A percentile compares a stretch with the other conserved stretches of the same genome.
phyloP scores from a whole-genome alignment of 441 rosid species.

The Adansonia madagascariensis region DNA sequence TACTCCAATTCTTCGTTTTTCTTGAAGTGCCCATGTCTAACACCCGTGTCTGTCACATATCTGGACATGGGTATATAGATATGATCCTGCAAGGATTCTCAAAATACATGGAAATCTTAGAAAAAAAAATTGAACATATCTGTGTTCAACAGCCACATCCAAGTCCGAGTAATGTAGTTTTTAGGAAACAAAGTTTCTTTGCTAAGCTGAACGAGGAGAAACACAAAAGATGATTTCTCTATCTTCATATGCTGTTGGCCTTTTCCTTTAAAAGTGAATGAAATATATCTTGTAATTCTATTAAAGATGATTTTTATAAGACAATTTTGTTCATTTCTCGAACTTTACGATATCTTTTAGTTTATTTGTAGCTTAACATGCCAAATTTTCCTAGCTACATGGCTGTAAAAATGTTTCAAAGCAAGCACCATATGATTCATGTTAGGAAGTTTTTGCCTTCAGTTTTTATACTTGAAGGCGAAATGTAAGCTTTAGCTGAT shows the following conservation, averaged over 20 bases:
- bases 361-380: background rate
- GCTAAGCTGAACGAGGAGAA: background rate
- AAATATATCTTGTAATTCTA: background rate
- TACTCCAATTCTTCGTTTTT: too few species aligned
- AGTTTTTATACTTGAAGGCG: constrained; percentile 13
- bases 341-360: background rate
- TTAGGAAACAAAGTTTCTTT: too few species aligned
- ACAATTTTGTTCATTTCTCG: background rate
- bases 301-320: background rate
- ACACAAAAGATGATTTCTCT: constrained; percentile 3
- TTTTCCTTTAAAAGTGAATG: background rate
- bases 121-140: too few species aligned
- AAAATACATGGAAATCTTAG: too few species aligned
- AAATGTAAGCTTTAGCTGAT: constrained; percentile 12
- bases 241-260: background rate
- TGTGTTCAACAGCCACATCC: too few species aligned
- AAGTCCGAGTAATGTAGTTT: too few species aligned
- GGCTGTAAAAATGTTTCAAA: background rate
- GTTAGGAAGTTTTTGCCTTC: constrained; percentile 4
- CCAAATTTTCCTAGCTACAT: background rate
- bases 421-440: background rate
- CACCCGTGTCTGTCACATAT: too few species aligned
- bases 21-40: too few species aligned
- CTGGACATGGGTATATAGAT: too few species aligned
- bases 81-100: too few species aligned